Conservation (phyloP, 352 stramenopile genomes). For the Pythium dissimile region DNA sequence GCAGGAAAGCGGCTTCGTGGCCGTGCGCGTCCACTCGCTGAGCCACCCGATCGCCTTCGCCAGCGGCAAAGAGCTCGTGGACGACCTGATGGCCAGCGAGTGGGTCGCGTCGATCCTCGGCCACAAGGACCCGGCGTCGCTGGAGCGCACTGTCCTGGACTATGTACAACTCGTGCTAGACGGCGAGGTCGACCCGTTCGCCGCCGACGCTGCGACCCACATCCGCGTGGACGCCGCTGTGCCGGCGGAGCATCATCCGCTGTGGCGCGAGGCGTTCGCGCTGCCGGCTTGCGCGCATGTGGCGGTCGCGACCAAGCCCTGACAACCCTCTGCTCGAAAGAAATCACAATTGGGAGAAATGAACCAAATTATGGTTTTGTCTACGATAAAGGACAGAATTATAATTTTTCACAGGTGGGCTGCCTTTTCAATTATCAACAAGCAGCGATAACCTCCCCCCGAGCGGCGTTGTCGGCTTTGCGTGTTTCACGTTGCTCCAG, state of each 20-base stretch:
- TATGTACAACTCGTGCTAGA: slow-evolving; percentile 9
- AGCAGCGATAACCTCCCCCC: no score
- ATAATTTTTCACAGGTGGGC: no score
- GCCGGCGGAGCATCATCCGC: not conserved
- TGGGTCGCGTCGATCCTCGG: not conserved
- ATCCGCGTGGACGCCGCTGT: not conserved
- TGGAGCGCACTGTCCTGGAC: slow-evolving; percentile 4
- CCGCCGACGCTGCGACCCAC: not conserved
- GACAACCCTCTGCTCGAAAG: no score
- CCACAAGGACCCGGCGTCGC: slow-evolving; percentile 6
- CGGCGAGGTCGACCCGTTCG: slow-evolving; percentile 8
- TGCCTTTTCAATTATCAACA: no score
- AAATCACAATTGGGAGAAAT: no score
- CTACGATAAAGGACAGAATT: no score
- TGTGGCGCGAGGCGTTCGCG: slow-evolving; percentile 7
- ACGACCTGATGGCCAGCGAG: slow-evolving; percentile 6
- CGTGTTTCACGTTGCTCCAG: no score
- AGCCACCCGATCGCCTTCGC: slow-evolving; percentile 1
- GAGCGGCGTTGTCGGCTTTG: no score
- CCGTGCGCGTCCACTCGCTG: slow-evolving; percentile 6
- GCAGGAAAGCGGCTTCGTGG: not conserved
- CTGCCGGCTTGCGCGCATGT: slow-evolving; percentile 2
- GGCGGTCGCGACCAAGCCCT: slow-evolving; percentile 12
- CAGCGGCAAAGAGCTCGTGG: slow-evolving; percentile 7
- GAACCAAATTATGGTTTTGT: no score